Conservation (phyloP, 805 yeast species). For the Ogataea nakhonphanomensis region DNA sequence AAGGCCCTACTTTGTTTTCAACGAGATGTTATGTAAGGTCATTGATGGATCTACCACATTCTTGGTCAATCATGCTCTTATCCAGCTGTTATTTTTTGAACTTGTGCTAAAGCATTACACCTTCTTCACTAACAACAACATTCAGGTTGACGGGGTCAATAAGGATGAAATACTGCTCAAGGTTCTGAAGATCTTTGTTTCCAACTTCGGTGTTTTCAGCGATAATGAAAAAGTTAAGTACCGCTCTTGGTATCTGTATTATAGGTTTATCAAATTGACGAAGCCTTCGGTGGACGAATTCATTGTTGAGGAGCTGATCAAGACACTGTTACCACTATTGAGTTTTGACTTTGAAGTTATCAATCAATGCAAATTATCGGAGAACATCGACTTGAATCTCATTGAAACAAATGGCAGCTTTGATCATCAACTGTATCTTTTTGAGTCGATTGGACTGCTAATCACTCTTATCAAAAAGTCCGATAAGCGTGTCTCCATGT, state of each 20-base stretch:
- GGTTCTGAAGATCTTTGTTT: slow-evolving; percentile 72
- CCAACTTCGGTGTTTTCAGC: slow-evolving; percentile 80
- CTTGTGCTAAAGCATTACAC: slow-evolving; percentile 74
- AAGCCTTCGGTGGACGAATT: slow-evolving; percentile 57
- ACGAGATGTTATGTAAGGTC: slow-evolving; percentile 54
- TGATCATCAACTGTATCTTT: slow-evolving; percentile 75
- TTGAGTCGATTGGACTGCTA: slow-evolving; percentile 82
- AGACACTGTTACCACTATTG: slow-evolving; percentile 59
- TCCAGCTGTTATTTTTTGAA: slow-evolving; percentile 81
- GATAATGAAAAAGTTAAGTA: slow-evolving; percentile 67
- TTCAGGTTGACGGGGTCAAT: slow-evolving; percentile 37
- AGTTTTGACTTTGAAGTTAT: slow-evolving; percentile 54
- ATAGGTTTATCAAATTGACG: slow-evolving; percentile 74
- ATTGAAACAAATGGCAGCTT: slow-evolving; percentile 61
- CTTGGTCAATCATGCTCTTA: slow-evolving; percentile 69
- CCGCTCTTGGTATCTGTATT: slow-evolving; percentile 88
- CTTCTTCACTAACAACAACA: slow-evolving; percentile 46
- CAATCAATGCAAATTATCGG: slow-evolving; percentile 21
- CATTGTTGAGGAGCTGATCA: slow-evolving; percentile 53
- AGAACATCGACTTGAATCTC: slow-evolving; percentile 33
- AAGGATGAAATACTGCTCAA: slow-evolving; percentile 53
- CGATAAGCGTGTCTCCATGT: slow-evolving; percentile 40
- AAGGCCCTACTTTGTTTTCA: slow-evolving; percentile 59
- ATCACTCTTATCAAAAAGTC: slow-evolving; percentile 51
- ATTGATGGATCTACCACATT: slow-evolving; percentile 34